These are phyloP conservation scores for Plectosphaerella sp. DNA, from an alignment of 2,329 filamentous ascomycete genomes.

Conservation along the genomic window DNA sequence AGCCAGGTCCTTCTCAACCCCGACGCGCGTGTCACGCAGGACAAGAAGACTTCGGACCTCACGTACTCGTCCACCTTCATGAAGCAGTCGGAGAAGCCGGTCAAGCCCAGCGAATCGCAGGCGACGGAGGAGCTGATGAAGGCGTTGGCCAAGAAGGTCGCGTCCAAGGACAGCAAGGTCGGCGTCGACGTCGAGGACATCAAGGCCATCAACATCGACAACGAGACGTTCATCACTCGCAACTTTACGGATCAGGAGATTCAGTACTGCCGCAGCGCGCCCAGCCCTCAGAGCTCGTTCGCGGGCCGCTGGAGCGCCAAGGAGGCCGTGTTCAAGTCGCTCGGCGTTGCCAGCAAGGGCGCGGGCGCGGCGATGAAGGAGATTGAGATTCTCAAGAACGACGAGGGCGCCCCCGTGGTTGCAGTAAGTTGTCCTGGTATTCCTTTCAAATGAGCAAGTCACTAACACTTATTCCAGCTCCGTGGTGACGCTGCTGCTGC, in stretches of 20 bases:
- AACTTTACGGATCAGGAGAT: conserved; percentile 89
- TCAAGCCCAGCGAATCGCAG: conserved; percentile 44
- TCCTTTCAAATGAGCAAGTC: background rate
- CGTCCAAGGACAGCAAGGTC: conserved; percentile 67
- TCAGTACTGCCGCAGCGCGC: conserved; percentile 76
- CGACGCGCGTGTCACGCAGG: conserved; percentile 74
- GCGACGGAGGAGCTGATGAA: conserved; percentile 74
- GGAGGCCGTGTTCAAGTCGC: conserved; percentile 96
- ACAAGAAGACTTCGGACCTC: conserved; percentile 82
- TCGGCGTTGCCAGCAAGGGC: conserved; percentile 82
- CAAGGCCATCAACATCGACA: conserved; percentile 81
- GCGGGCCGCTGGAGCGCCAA: conserved; percentile 96
- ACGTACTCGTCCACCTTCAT: conserved; percentile 68
- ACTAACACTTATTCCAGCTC: conserved; percentile 56
- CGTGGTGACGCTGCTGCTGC: conserved; percentile 79
- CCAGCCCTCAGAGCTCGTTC: conserved; percentile 83
- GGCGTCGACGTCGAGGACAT: conserved; percentile 94
- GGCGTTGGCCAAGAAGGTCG: conserved; percentile 62
- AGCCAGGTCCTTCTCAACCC: conserved; percentile 90
- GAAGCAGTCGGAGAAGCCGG: conserved; percentile 56
- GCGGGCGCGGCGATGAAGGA: conserved; percentile 88
- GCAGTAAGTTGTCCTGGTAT: conserved; percentile 56
- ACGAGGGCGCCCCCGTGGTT: conserved; percentile 78
- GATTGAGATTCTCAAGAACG: conserved; percentile 84
- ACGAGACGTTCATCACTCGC: conserved; percentile 88